Evolutionary conservation across 805 yeast species (phyloP).

Genomic region (Lachancea sp.): DNA sequence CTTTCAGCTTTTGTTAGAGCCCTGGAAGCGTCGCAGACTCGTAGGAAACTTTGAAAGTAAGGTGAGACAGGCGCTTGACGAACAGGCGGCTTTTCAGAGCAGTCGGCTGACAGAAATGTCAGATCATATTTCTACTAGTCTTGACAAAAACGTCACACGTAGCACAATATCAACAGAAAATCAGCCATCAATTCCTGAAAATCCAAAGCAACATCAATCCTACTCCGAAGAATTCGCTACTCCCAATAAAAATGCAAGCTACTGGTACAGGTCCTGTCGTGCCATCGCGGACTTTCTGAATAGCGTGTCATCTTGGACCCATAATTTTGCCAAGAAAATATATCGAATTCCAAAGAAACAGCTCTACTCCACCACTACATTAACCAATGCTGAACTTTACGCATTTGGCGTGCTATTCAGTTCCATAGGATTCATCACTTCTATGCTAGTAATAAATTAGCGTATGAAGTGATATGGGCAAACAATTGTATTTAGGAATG

Average conservation of each 20-base stretch:
- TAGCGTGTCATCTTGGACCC: conserved; percentile 1
- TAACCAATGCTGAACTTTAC: conserved; percentile 15
- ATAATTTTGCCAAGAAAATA: conserved; percentile 1
- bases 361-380: conserved; percentile 8
- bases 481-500: background rate
- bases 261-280: background rate
- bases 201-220: background rate
- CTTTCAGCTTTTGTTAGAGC: conserved; percentile 86
- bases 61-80: conserved; percentile 50
- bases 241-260: background rate
- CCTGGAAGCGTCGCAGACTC: conserved; percentile 81
- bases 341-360: background rate
- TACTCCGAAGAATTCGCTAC: background rate
- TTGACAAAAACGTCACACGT: background rate
- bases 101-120: conserved; percentile 23
- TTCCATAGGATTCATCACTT: conserved; percentile 1
- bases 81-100: conserved; percentile 28
- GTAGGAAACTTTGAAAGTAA: conserved; percentile 80
- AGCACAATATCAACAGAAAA: background rate
- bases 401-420: conserved; percentile 7
- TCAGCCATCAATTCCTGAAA: background rate
- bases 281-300: background rate
- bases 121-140: conserved; percentile 5
- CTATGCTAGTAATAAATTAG: conserved; percentile 3
- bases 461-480: background rate